Percentiles rank a stretch among this genome's conserved stretches.
These are phyloP conservation scores for Fusarium ramigenum DNA, from an alignment of 2,329 filamentous ascomycete genomes.

Conservation along the genomic window DNA sequence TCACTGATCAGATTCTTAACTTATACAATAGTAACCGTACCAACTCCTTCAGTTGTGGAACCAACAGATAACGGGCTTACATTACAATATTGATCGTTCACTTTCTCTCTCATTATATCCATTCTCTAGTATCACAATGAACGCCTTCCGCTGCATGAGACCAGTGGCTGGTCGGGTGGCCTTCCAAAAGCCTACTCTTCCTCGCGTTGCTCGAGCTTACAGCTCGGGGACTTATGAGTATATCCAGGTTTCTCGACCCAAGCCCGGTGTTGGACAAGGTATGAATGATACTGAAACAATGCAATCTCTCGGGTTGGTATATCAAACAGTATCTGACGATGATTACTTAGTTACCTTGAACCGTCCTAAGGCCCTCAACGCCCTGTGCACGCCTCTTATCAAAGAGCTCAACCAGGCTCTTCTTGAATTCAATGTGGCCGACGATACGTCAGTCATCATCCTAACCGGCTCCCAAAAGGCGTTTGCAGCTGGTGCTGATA, in stretches of 20 bases:
- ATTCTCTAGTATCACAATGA: slow-evolving; percentile 51
- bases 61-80: not conserved
- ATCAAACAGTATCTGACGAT: not conserved
- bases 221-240: slow-evolving; percentile 75
- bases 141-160: slow-evolving; percentile 66
- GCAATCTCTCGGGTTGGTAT: not conserved
- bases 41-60: not conserved
- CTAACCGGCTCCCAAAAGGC: slow-evolving; percentile 90
- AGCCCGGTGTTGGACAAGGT: slow-evolving; percentile 92
- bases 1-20: slow-evolving; percentile 4
- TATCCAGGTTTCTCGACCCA: slow-evolving; percentile 82
- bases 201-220: slow-evolving; percentile 63
- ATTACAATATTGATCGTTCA: not conserved
- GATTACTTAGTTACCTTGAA: slow-evolving; percentile 79
- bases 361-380: slow-evolving; percentile 95
- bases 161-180: slow-evolving; percentile 59
- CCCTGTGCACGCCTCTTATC: slow-evolving; percentile 90
- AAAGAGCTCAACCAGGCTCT: slow-evolving; percentile 86
- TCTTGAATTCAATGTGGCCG: slow-evolving; percentile 72
- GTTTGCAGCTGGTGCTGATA: slow-evolving; percentile 96
- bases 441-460: slow-evolving; percentile 78
- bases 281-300: slow-evolving; percentile 59
- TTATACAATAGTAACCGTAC: not conserved
- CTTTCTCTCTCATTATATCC: not conserved
- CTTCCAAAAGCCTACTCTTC: slow-evolving; percentile 66